Conservation (phyloP, 306 rosid genomes). For the Casuarina glauca region DNA sequence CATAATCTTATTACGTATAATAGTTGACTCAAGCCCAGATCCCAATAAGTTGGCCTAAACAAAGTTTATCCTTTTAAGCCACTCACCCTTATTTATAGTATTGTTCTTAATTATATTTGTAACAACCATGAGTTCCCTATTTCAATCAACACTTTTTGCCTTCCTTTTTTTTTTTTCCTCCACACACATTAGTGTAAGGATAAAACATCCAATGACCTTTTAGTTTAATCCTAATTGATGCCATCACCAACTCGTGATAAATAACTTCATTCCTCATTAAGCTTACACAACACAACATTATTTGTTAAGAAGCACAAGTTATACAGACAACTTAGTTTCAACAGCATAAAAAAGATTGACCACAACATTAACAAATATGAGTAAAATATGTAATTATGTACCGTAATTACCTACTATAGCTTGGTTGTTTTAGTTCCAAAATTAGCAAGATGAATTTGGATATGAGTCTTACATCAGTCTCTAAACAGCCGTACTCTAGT, state of each 20-base stretch:
- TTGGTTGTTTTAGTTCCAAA: too few relatives aligned
- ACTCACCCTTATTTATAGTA: background rate
- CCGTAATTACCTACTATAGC: background rate
- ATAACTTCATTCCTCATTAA: background rate
- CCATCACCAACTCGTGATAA: background rate
- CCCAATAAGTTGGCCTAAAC: background rate
- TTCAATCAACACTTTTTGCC: background rate
- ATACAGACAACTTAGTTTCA: background rate
- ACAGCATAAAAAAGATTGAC: background rate
- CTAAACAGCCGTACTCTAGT: background rate
- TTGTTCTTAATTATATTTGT: background rate
- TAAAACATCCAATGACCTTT: background rate
- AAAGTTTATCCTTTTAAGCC: background rate
- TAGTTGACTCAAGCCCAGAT: background rate
- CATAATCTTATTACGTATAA: background rate
- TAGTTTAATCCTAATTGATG: background rate
- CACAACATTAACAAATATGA: background rate
- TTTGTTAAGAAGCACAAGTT: background rate
- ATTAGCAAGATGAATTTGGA: background rate
- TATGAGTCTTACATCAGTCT: background rate
- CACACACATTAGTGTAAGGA: background rate
- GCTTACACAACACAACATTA: background rate
- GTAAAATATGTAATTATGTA: background rate
- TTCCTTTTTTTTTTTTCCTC: background rate
- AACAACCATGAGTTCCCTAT: background rate